Percentiles rank a stretch among this genome's conserved stretches.
phyloP scores from a whole-genome alignment of 106 monocot genomes.

The Allium fistulosum region DNA sequence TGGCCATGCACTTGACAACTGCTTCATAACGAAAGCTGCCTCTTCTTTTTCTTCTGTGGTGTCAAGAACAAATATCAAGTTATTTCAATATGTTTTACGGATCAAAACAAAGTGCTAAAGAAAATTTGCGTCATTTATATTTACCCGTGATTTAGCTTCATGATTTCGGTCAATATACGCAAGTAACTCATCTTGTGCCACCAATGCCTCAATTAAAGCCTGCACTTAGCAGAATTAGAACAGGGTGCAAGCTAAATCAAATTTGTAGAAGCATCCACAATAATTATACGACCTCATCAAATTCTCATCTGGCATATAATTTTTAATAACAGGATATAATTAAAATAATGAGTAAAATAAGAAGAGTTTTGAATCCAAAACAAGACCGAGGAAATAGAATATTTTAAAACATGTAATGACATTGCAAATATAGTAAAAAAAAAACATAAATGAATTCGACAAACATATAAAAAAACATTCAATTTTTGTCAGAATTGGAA shows the following conservation, averaged over 20 bases:
- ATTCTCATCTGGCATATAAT: too few species aligned
- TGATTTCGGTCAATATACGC: constrained; percentile 30
- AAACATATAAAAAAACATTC: too few species aligned
- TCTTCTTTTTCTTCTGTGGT: constrained; percentile 15
- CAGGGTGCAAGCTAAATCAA: background rate
- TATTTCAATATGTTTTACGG: background rate
- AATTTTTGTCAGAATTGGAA: background rate
- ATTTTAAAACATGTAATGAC: too few species aligned
- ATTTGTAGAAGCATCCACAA: background rate
- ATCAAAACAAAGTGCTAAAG: background rate
- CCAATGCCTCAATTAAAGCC: constrained; percentile 16
- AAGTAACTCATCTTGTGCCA: constrained; percentile 23
- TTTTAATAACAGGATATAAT: too few species aligned
- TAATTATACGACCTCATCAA: background rate
- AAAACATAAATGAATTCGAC: too few species aligned
- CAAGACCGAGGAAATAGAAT: too few species aligned
- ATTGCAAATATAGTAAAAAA: too few species aligned
- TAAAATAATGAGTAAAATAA: background rate
- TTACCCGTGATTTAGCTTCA: constrained; percentile 43
- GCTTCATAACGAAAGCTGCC: too few species aligned
- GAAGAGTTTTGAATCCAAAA: background rate
- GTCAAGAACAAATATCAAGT: background rate
- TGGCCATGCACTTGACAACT: too few species aligned
- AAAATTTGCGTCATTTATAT: background rate
- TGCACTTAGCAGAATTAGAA: background rate